Evolutionary conservation across 306 rosid species (phyloP), one percentile per base, ranked within the genome.

Genomic region (Pyrus pyrifolia): DNA sequence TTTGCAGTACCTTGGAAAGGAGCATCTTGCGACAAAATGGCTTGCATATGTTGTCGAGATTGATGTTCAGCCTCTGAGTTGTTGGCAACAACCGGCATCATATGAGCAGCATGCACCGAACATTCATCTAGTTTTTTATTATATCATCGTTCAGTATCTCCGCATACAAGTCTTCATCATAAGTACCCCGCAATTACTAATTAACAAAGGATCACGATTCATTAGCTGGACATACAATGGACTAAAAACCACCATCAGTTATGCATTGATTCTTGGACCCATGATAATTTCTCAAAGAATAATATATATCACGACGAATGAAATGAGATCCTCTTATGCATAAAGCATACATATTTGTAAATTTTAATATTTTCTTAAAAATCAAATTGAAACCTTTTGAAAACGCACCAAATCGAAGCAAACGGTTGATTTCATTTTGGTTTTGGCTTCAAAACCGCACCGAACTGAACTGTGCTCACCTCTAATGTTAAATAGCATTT

Each of bases 141-240:
- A 94, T 94, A 84, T 92, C 98, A 51, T 94, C 87, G 61, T 92
- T 94, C 22, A 94, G 83, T 80, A 92, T 88, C 19, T 95, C 97
- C 1, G 97, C 93, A 55, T 68, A 95, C 27, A 86, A 88, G 62
- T 95, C 97, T 18, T 91, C 98, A 22, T 92, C 98, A 75, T 74
- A 78, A 72, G 51, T 71, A 69, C 76, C 86, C 96, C 88, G 81
- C 73, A 79, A 66, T 17, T 42, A 31, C 68, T 65, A 68, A 58
- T 55, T 25, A 21, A 60, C 68, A 80, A 15, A 8, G 44, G 23
- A 75, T 72, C 42, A 51, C 27, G 44, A 27, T 8, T 44, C 67
- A 40, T 40, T 38, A 30, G 18, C 22, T 42, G 40, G 11, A 17
- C 18, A 49, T 14, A 17, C 60, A 14, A 12, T 21, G 52, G 35